Evolutionary conservation across 2,329 filamentous ascomycete genomes (phyloP), one percentile per base, ranked within the genome.

Genomic region (Nigrograna mackinnonii): DNA sequence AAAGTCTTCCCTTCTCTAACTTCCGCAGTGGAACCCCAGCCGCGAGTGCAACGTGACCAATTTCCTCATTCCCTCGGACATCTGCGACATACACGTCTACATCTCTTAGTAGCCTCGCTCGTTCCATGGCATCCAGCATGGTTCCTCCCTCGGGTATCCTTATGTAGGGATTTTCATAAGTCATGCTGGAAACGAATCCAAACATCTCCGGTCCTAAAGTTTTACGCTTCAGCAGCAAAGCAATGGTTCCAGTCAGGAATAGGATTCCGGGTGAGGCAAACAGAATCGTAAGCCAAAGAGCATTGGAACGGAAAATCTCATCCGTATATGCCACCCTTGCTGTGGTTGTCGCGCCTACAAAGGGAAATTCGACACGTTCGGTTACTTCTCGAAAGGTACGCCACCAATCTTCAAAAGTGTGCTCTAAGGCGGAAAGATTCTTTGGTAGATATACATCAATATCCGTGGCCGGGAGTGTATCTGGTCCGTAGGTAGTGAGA

Each of bases 11-110:
- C n/a, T n/a, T n/a, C n/a, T n/a, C n/a, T n/a, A n/a, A n/a, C n/a
- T n/a, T n/a, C n/a, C n/a, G n/a, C n/a, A n/a, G 2, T 2, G 60
- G 55, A 4, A 57, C 53, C 1, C 62, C 62, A 1, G 64, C 57
- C 12, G 66, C 61, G n/a, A 70, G 49, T 0, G 65, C 66, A 28
- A 70, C 60, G 31, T 69, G 66, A 1, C 66, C 67, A n/a, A 68
- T 43, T 1, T 60, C 52, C 4, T 52, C 41, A 1, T 62, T 38
- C 2, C 54, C 57, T 17, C 43, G 35, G 1, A 68, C 66, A 37
- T 69, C 66, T 2, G 54, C 66, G 5, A 70, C 43, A 21, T 44
- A 50, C 0, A 69, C 50, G 16, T 59, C 44, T 0, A 67, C 41
- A 37, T 69, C 62, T 39, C 50, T 60, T 9, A 69, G 28, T 2